Evolutionary conservation across 1,139 yeast genomes (phyloP).

Genomic region (Hemisphaericaspora lyxosophila): DNA sequence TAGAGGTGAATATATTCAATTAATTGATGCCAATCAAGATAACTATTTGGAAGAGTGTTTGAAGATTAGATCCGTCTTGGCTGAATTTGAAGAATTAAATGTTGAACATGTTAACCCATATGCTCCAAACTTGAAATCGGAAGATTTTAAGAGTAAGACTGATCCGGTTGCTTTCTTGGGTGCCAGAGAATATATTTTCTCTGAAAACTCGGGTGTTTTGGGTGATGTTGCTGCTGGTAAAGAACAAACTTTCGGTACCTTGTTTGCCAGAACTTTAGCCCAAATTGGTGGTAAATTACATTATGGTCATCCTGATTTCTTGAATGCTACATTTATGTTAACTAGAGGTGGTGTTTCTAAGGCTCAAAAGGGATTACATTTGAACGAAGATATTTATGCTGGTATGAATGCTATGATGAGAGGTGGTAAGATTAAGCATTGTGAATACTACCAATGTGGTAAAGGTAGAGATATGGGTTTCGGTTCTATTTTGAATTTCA

Average conservation of each 20-base stretch:
- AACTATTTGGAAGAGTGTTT: conserved; percentile 97
- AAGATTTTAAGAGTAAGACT: conserved; percentile 33
- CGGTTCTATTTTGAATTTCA: conserved; percentile 96
- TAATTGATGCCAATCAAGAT: conserved; percentile 98
- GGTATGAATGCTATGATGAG: conserved; percentile 98
- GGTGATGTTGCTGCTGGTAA: conserved; percentile 99
- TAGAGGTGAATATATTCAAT: conserved; percentile 98
- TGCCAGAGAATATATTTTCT: conserved; percentile 98
- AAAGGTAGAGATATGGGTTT: conserved; percentile 99
- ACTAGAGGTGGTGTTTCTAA: conserved; percentile 99
- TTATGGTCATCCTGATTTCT: conserved; percentile 99
- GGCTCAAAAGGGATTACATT: conserved; percentile 97
- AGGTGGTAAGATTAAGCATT: conserved; percentile 99
- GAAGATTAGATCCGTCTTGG: conserved; percentile 94
- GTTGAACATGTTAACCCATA: conserved; percentile 83
- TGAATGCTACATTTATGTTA: conserved; percentile 90
- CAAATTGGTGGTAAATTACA: conserved; percentile 99
- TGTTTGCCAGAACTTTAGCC: conserved; percentile 95
- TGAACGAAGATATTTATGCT: conserved; percentile 98
- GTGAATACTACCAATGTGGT: conserved; percentile 99
- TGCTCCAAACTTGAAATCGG: conserved; percentile 57
- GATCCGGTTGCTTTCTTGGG: conserved; percentile 98
- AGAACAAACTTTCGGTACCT: conserved; percentile 98
- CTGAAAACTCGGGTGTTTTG: conserved; percentile 96
- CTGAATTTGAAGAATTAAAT: conserved; percentile 95